Percentiles rank a stretch among this genome's conserved stretches.
phyloP scores from a whole-genome alignment of 2,329 filamentous ascomycete genomes.

The Cordyceps fumosorosea region DNA sequence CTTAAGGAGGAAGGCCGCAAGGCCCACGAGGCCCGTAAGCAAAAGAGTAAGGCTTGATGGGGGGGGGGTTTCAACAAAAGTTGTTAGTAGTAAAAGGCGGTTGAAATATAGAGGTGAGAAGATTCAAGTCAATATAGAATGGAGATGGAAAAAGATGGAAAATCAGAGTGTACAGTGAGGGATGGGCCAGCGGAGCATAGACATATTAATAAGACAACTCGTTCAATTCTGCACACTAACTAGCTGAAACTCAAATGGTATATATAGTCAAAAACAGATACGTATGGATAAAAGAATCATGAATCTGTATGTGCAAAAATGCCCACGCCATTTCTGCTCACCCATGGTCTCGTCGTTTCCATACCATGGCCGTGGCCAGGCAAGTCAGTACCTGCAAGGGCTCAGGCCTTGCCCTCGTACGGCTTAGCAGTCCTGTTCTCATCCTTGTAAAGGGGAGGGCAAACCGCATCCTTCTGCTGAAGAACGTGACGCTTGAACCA shows the following conservation, averaged over 20 bases:
- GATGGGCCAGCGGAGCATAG: background rate
- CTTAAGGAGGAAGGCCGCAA: constrained; percentile 29
- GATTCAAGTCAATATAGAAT: no score
- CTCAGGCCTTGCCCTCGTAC: constrained; percentile 1
- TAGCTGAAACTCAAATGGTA: background rate
- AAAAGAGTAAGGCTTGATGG: constrained; percentile 6
- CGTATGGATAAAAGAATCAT: background rate
- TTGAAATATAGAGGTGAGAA: no score
- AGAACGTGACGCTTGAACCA: constrained; percentile 24
- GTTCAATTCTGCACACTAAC: background rate
- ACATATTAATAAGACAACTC: background rate
- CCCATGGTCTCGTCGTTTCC: background rate
- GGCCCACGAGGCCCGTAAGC: constrained; percentile 7
- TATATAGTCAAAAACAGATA: background rate
- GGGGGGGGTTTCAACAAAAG: no score
- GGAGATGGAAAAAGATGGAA: no score
- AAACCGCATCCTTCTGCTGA: background rate
- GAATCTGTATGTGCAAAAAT: background rate
- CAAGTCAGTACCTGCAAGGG: background rate
- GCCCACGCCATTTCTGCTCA: background rate
- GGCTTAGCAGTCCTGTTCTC: background rate
- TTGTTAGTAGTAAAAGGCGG: no score
- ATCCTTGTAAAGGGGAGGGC: constrained; percentile 4
- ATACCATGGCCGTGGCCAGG: background rate
- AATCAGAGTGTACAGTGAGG: no score